Evolutionary conservation across 164 flowering plant genomes (phyloP).

Genomic region (Macadamia integrifolia): DNA sequence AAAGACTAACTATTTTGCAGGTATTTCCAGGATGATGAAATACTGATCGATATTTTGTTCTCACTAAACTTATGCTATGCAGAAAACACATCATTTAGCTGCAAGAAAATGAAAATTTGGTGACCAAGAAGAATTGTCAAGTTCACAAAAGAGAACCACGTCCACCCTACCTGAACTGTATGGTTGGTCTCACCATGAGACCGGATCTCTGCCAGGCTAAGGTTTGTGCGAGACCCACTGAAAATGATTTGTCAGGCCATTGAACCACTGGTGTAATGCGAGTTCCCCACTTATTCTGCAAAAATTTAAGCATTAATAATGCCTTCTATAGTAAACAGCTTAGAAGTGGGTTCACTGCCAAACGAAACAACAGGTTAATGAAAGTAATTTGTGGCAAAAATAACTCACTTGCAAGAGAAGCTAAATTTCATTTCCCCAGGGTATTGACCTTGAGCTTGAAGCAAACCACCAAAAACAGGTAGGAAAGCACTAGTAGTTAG

Average conservation of each 20-base stretch:
- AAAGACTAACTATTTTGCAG: too few relatives aligned
- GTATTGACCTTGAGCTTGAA: conserved; percentile 94
- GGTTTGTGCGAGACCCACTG: conserved; percentile 70
- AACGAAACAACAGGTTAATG: too few relatives aligned
- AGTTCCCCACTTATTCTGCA: conserved; percentile 91
- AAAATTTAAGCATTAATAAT: background rate
- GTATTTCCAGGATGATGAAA: too few relatives aligned
- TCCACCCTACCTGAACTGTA: conserved; percentile 59
- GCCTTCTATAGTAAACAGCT: background rate
- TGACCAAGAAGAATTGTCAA: background rate
- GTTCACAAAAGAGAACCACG: background rate
- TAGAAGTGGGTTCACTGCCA: background rate
- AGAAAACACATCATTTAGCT: too few relatives aligned
- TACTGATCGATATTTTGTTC: too few relatives aligned
- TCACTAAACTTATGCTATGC: too few relatives aligned
- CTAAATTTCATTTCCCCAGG: conserved; percentile 92
- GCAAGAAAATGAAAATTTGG: too few relatives aligned
- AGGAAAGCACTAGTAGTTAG: conserved; percentile 79
- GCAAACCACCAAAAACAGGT: conserved; percentile 85
- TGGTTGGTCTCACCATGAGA: conserved; percentile 73
- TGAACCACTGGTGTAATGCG: conserved; percentile 75
- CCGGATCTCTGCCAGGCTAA: conserved; percentile 95
- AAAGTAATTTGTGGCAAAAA: background rate
- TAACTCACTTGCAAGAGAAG: conserved; percentile 75
- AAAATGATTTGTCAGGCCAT: conserved; percentile 89